Base-by-base conservation (phyloP, 2,329 filamentous ascomycete genomes). In the Pseudogymnoascus pannorum region DNA sequence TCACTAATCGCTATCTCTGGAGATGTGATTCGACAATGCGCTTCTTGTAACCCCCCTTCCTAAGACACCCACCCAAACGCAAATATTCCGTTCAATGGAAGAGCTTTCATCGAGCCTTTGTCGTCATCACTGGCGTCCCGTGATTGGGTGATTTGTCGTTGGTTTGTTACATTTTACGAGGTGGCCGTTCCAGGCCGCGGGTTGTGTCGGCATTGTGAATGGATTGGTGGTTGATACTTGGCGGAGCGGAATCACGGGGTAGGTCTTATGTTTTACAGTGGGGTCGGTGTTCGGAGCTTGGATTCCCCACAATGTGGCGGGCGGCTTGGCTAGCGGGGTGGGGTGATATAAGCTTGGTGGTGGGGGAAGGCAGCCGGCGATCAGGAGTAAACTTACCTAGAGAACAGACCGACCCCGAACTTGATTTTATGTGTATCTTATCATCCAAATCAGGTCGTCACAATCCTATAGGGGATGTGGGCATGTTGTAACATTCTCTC, bases 151-250 rank as follows among this genome's bases (percentile, higher is more conserved):
- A 11, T 22, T 42, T 22, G 38, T n/a, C 12, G 5, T 3, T 48
- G 42, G 22, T 26, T 48, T 14, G 42, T 48, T 14, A 12, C 12
- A n/a, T 24, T 24, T 48, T 26, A 48, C 22, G 42, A 48, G 42
- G 42, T 14, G 42, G 42, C 42, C 24, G 22, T 9, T 44, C 20
- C 20, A 48, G 42, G 2, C 1, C 6, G 42, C 42, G 42, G 42
- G 42, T 48, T 48, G 42, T 26, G 42, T 48, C 42, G 42, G 42
- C 42, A 48, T 48, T 48, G 22, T 48, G 22, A 48, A 48, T 26
- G 42, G 22, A n/a, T 4, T 29, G 42, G 14, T 16, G 12, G 42
- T 24, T 48, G 22, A 7, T 6, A 44, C 40, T 44, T 44, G 40
- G 40, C 40, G 5, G 40, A 26, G 42, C 42, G 22, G 42, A 48